Conservation (phyloP, 768 basidiomycete species). For the Xanthoconium stramineum region DNA sequence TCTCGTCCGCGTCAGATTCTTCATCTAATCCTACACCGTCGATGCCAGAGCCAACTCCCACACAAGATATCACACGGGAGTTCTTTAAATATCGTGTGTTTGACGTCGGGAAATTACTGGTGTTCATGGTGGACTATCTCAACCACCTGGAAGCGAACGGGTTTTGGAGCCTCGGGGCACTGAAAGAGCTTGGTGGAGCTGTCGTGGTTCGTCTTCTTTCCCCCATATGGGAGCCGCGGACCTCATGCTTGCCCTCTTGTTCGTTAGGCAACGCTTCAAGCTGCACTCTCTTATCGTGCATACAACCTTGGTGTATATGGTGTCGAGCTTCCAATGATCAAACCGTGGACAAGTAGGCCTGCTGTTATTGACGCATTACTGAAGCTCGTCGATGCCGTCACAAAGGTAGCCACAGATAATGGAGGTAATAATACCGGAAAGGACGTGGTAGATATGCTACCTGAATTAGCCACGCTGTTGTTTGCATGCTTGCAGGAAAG, state of each 20-base stretch:
- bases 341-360: slow-evolving; percentile 82
- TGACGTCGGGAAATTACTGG: slow-evolving; percentile 66
- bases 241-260: neutral
- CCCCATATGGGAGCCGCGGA: neutral
- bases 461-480: slow-evolving; percentile 58
- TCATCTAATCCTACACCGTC: slow-evolving; percentile 21
- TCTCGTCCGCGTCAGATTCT: slow-evolving; percentile 10
- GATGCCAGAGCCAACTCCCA: slow-evolving; percentile 47
- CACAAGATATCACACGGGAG: slow-evolving; percentile 73
- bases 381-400: slow-evolving; percentile 67
- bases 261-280: slow-evolving; percentile 62
- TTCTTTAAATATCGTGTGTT: slow-evolving; percentile 75
- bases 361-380: slow-evolving; percentile 65
- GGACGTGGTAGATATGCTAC: slow-evolving; percentile 54
- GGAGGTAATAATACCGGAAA: slow-evolving; percentile 11
- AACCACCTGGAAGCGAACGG: slow-evolving; percentile 23
- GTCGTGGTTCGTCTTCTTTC: slow-evolving; percentile 51
- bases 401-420: slow-evolving; percentile 27
- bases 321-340: slow-evolving; percentile 62
- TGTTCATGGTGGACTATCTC: slow-evolving; percentile 46
- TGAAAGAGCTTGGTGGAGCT: slow-evolving; percentile 42
- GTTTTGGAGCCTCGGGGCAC: slow-evolving; percentile 19
- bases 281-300: slow-evolving; percentile 72
- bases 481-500: slow-evolving; percentile 69
- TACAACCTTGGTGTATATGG: slow-evolving; percentile 76